A percentile compares a stretch with the other conserved stretches of the same genome.
Evolutionary conservation across 805 yeast genomes (phyloP).

Genomic region (Ogataea pilisensis): DNA sequence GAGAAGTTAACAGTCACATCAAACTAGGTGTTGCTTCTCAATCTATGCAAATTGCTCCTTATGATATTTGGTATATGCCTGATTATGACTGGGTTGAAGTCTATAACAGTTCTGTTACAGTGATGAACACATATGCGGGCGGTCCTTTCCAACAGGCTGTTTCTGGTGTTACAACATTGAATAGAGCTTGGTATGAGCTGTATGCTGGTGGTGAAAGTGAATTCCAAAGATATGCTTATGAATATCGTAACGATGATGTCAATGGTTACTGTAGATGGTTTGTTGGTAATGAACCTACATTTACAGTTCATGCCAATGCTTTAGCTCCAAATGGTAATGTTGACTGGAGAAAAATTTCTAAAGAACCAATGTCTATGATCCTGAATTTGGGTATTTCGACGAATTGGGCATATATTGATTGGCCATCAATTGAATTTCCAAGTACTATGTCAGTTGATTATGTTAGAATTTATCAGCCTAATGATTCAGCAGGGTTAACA

Average conservation of each 20-base stretch:
- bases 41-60: constrained; percentile 89
- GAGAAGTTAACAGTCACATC: constrained; percentile 55
- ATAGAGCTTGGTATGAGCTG: constrained; percentile 75
- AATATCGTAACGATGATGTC: constrained; percentile 66
- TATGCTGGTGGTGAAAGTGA: constrained; percentile 45
- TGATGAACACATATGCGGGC: constrained; percentile 86
- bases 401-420: constrained; percentile 91
- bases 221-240: constrained; percentile 75
- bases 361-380: constrained; percentile 90
- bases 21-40: constrained; percentile 77
- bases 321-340: constrained; percentile 89
- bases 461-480: constrained; percentile 90
- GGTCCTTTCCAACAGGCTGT: constrained; percentile 94
- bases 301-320: constrained; percentile 68
- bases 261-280: constrained; percentile 82
- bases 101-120: constrained; percentile 61
- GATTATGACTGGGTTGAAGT: constrained; percentile 79
- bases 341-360: constrained; percentile 73
- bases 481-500: constrained; percentile 51
- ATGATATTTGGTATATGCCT: constrained; percentile 91
- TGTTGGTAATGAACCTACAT: constrained; percentile 76
- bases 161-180: constrained; percentile 75
- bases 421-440: constrained; percentile 81
- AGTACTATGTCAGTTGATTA: constrained; percentile 72
- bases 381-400: constrained; percentile 87